These are phyloP conservation scores for Dioscorea zingiberensis DNA, from an alignment of 106 monocot genomes.

Conservation along the genomic window DNA sequence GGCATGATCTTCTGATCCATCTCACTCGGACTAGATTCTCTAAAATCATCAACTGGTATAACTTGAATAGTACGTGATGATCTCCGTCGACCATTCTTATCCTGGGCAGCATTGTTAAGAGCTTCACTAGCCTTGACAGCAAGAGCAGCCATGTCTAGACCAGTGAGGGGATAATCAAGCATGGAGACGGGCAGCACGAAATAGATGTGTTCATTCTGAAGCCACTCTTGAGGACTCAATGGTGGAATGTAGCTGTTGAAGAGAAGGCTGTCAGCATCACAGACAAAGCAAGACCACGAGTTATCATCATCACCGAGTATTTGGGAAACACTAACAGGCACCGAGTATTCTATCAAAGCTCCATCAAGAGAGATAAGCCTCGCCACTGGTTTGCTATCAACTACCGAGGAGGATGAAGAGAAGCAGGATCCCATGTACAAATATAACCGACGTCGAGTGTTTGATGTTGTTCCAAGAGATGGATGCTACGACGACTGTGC, in stretches of 20 bases:
- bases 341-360: slow-evolving; percentile 2
- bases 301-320: neutral
- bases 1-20: neutral
- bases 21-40: neutral
- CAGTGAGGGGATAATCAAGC: slow-evolving; percentile 3
- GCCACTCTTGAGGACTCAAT: neutral
- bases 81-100: neutral
- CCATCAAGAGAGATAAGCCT: slow-evolving; percentile 11
- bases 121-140: slow-evolving; percentile 18
- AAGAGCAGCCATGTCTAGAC: slow-evolving; percentile 16
- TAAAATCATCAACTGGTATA: neutral
- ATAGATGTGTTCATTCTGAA: slow-evolving; percentile 11
- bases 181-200: slow-evolving; percentile 14
- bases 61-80: neutral
- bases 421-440: slow-evolving; percentile 14
- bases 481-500: neutral
- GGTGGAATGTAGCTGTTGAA: slow-evolving; percentile 1
- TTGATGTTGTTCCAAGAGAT: neutral
- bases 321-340: neutral
- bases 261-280: slow-evolving; percentile 15
- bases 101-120: neutral
- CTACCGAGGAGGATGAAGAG: neutral
- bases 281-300: slow-evolving; percentile 7
- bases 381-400: neutral
- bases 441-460: no score